A percentile compares a stretch with the other conserved stretches of the same genome.
Conservation (phyloP, 169 alveolate species). For the Plasmodium falciparum region DNA sequence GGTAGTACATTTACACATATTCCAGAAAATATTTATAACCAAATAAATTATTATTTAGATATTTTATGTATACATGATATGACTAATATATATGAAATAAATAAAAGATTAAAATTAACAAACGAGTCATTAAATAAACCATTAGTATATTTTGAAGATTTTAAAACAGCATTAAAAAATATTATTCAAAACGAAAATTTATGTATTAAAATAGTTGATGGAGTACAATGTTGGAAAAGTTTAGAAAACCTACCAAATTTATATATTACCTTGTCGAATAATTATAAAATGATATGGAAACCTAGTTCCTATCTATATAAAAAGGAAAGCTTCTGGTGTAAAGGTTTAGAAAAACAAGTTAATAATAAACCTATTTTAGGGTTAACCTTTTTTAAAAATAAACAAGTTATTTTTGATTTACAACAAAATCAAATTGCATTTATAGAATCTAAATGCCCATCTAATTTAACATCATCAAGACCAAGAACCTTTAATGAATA, state of each 20-base stretch:
- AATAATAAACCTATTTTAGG: constrained; percentile 82
- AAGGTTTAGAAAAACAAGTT: constrained; percentile 80
- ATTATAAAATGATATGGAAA: constrained; percentile 40
- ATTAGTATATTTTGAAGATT: constrained; percentile 28
- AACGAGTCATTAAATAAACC: constrained; percentile 27
- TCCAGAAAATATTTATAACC: constrained; percentile 51
- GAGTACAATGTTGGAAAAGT: constrained; percentile 67
- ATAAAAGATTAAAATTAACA: constrained; percentile 29
- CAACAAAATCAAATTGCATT: constrained; percentile 76
- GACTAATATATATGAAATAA: constrained; percentile 47
- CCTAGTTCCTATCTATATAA: constrained; percentile 58
- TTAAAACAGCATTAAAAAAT: constrained; percentile 30
- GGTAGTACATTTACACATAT: constrained; percentile 73
- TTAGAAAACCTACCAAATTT: constrained; percentile 40
- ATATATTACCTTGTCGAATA: constrained; percentile 26
- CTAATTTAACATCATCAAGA: constrained; percentile 31
- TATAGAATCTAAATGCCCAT: constrained; percentile 64
- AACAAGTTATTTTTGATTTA: constrained; percentile 79
- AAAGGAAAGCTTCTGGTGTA: constrained; percentile 83
- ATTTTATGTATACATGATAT: constrained; percentile 53
- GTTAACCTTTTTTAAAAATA: constrained; percentile 84
- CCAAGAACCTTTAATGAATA: constrained; percentile 76
- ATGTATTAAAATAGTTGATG: constrained; percentile 65
- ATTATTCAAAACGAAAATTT: constrained; percentile 41
- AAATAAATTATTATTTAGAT: constrained; percentile 37